Evolutionary conservation across 2,329 filamentous ascomycete species (phyloP).

Genomic region (Xylaria hypoxylon): DNA sequence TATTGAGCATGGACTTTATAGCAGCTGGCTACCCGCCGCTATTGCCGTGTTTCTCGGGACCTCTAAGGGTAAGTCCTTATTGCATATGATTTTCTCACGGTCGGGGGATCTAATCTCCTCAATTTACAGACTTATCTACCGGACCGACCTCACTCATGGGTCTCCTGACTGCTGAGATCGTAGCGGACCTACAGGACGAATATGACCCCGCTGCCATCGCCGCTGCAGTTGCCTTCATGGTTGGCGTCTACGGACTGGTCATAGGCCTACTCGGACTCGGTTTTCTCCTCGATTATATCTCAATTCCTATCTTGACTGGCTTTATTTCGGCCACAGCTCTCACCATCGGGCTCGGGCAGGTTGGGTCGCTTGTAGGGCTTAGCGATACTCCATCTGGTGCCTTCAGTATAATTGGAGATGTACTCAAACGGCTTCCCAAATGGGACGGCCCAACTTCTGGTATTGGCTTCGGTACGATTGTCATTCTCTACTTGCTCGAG

Average conservation of each 20-base stretch:
- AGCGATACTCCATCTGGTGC: constrained; percentile 62
- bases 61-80: constrained; percentile 63
- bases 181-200: constrained; percentile 63
- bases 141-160: constrained; percentile 74
- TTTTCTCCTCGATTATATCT: constrained; percentile 74
- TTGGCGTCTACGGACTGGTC: constrained; percentile 69
- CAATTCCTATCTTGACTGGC: constrained; percentile 71
- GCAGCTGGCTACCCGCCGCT: constrained; percentile 68
- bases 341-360: constrained; percentile 73
- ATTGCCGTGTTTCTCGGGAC: constrained; percentile 71
- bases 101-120: constrained; percentile 51
- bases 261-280: constrained; percentile 72
- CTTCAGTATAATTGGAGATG: constrained; percentile 68
- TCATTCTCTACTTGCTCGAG: constrained; percentile 67
- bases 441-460: constrained; percentile 69
- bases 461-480: constrained; percentile 68
- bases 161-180: constrained; percentile 71
- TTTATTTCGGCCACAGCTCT: constrained; percentile 76
- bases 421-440: constrained; percentile 66
- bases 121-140: constrained; percentile 65
- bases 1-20: constrained; percentile 70
- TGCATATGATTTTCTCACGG: not conserved
- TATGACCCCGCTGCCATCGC: constrained; percentile 68
- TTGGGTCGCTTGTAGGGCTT: constrained; percentile 70
- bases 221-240: constrained; percentile 71